Evolutionary conservation across 306 rosid genomes (phyloP).

Genomic region (Cucumis sativus): DNA sequence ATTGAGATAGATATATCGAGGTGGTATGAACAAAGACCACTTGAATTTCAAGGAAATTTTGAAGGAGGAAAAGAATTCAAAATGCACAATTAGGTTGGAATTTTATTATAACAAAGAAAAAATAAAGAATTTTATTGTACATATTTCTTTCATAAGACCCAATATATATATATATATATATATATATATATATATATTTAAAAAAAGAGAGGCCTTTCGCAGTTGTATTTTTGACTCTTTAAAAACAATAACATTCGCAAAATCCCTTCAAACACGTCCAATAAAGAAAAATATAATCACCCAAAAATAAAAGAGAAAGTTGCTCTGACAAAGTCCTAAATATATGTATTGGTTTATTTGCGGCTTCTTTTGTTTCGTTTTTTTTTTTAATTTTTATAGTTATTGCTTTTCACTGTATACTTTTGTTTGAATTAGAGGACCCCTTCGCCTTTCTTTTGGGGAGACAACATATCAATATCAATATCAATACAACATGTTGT

Average conservation of each 20-base stretch:
- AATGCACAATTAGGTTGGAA: neutral
- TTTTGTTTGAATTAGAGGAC: neutral
- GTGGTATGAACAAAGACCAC: neutral
- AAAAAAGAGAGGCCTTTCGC: neutral
- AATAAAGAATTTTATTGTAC: neutral
- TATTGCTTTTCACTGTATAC: neutral
- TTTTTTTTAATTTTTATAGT: neutral
- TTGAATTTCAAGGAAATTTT: conserved; percentile 3
- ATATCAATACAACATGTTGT: neutral
- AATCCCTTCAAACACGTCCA: conserved; percentile 3
- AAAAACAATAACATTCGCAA: neutral
- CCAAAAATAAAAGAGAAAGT: neutral
- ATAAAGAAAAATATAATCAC: neutral
- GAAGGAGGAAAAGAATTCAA: neutral
- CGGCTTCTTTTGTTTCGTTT: neutral
- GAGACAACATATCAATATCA: neutral
- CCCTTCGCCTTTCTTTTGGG: neutral
- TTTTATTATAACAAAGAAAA: neutral
- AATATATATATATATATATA: too few relatives aligned
- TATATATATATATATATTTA: too few relatives aligned
- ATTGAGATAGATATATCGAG: neutral
- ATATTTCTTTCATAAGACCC: neutral
- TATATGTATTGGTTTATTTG: neutral
- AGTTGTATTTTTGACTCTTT: neutral
- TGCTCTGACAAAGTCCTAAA: neutral